A percentile compares a stretch with the other conserved stretches of the same genome.
phyloP scores from a whole-genome alignment of 306 rosid species.

The Hippophae rhamnoides region DNA sequence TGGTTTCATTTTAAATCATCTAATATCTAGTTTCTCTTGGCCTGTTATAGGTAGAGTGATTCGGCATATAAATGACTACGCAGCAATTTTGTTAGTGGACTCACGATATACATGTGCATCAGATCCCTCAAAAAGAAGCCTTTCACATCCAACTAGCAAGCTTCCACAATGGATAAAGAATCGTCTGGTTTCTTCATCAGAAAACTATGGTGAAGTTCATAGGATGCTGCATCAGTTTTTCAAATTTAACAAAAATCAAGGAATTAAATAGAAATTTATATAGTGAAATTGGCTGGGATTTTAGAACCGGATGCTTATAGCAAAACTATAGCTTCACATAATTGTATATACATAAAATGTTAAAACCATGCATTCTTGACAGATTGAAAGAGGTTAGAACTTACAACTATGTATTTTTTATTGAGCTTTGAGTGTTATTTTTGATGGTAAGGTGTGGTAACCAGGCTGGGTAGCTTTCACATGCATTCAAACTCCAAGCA shows the following conservation, averaged over 20 bases:
- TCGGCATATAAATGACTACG: slow-evolving; percentile 82
- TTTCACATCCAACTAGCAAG: slow-evolving; percentile 54
- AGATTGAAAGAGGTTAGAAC: too few species aligned
- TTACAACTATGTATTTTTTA: too few species aligned
- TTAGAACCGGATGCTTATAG: background rate
- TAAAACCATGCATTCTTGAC: background rate
- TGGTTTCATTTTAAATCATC: background rate
- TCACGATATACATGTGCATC: slow-evolving; percentile 56
- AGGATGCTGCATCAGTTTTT: slow-evolving; percentile 71
- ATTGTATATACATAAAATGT: background rate
- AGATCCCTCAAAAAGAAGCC: slow-evolving; percentile 51
- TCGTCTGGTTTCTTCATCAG: slow-evolving; percentile 48
- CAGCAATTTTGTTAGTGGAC: slow-evolving; percentile 76
- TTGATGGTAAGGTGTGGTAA: too few species aligned
- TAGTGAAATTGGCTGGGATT: background rate
- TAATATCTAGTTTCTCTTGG: slow-evolving; percentile 7
- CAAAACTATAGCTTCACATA: background rate
- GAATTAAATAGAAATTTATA: slow-evolving; percentile 10
- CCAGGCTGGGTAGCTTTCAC: too few species aligned
- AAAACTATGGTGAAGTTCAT: slow-evolving; percentile 73
- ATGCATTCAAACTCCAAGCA: too few species aligned
- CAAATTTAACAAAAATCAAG: slow-evolving; percentile 40
- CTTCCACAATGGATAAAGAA: slow-evolving; percentile 87
- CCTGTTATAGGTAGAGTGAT: slow-evolving; percentile 72
- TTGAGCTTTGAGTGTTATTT: too few species aligned